Evolutionary conservation across 2,329 filamentous ascomycete species (phyloP).

Genomic region (Trichoderma atrobrunneum): DNA sequence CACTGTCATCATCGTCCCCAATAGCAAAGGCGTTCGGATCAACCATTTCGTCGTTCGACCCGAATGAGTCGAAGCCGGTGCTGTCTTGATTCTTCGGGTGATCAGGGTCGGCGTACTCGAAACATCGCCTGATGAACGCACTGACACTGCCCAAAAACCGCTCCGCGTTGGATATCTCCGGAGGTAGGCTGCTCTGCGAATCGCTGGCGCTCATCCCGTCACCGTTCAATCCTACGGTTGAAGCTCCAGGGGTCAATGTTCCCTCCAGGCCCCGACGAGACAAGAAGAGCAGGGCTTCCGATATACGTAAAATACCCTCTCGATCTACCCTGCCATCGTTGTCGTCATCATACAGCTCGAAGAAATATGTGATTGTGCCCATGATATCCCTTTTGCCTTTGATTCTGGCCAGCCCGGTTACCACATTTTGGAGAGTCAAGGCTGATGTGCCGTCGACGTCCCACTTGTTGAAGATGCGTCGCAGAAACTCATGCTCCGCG

Average conservation of each 20-base stretch:
- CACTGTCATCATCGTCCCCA: conserved; percentile 67
- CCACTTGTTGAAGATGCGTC: conserved; percentile 83
- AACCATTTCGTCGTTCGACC: conserved; percentile 26
- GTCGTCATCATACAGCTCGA: conserved; percentile 93
- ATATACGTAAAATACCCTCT: conserved; percentile 92
- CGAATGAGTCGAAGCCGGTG: conserved; percentile 24
- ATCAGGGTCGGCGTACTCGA: conserved; percentile 96
- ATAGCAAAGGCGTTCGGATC: conserved; percentile 64
- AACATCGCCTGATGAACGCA: conserved; percentile 92
- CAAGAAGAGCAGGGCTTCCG: conserved; percentile 88
- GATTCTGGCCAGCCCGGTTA: conserved; percentile 83
- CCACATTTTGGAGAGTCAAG: conserved; percentile 85
- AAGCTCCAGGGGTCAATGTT: conserved; percentile 62
- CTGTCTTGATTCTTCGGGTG: conserved; percentile 60
- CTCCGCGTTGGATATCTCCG: conserved; percentile 70
- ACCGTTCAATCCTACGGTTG: conserved; percentile 52
- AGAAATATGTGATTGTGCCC: conserved; percentile 97
- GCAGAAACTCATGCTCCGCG: conserved; percentile 92
- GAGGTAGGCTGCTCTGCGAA: conserved; percentile 39
- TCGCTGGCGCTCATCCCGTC: conserved; percentile 31
- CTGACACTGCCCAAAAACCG: conserved; percentile 89
- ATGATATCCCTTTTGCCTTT: conserved; percentile 96
- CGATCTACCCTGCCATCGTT: conserved; percentile 87
- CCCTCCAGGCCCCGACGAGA: conserved; percentile 84
- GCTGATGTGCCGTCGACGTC: conserved; percentile 74